Conservation (phyloP, 306 rosid genomes). For the Prunus mume region DNA sequence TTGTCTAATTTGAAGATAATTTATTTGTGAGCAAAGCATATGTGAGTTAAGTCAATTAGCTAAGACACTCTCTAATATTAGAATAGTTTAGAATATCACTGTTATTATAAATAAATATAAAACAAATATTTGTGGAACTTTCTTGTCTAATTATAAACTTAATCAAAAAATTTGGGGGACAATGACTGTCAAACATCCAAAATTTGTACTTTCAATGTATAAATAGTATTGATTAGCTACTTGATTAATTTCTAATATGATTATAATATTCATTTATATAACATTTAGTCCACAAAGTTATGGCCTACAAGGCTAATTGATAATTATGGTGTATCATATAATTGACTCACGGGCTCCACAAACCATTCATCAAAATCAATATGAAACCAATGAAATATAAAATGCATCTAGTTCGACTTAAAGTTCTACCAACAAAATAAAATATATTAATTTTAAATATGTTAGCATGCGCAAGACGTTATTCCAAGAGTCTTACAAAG, state of each 20-base stretch:
- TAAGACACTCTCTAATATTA: too few relatives aligned
- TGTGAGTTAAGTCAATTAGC: too few relatives aligned
- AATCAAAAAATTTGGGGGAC: too few relatives aligned
- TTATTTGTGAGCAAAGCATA: fast-evolving
- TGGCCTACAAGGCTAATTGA: too few relatives aligned
- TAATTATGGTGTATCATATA: background rate
- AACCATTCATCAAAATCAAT: background rate
- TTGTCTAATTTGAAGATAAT: too few relatives aligned
- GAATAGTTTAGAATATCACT: too few relatives aligned
- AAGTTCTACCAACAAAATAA: background rate
- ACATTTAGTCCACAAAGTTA: background rate
- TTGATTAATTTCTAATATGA: background rate
- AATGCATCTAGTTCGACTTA: background rate
- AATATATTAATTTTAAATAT: background rate
- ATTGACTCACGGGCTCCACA: background rate
- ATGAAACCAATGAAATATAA: background rate
- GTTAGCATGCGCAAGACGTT: background rate
- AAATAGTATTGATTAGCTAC: background rate
- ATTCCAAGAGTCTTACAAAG: background rate
- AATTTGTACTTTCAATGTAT: background rate
- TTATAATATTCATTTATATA: too few relatives aligned
- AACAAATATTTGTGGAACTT: too few relatives aligned
- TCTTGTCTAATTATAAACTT: too few relatives aligned
- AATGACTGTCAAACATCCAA: too few relatives aligned
- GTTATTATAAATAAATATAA: too few relatives aligned